Percentiles rank a stretch among this genome's conserved stretches.
Evolutionary conservation across 495 filamentous ascomycete genomes (phyloP).

Genomic region (Neurospora sp.): DNA sequence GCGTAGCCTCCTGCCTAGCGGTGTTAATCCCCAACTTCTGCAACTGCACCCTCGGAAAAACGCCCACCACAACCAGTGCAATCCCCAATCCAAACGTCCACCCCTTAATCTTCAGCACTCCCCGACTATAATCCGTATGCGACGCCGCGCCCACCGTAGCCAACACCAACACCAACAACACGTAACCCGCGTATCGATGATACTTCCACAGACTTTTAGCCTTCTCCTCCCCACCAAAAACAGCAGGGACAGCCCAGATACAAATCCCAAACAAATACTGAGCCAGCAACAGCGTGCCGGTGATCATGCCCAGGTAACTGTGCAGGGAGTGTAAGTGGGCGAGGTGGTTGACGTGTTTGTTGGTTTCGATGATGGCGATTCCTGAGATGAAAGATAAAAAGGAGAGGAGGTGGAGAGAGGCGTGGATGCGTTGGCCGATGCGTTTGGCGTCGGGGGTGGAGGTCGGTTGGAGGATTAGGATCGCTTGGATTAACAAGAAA

Average conservation of each 20-base stretch:
- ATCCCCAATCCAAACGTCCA: constrained; percentile 57
- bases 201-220: constrained; percentile 84
- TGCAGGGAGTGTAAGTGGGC: constrained; percentile 69
- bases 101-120: constrained; percentile 52
- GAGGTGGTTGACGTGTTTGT: constrained; percentile 54
- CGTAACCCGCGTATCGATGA: constrained; percentile 72
- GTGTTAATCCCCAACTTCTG: constrained; percentile 59
- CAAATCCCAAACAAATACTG: constrained; percentile 73
- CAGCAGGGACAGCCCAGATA: constrained; percentile 57
- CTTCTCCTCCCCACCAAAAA: constrained; percentile 69
- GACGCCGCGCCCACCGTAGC: constrained; percentile 66
- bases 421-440: constrained; percentile 60
- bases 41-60: constrained; percentile 70
- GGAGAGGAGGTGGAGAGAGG: constrained; percentile 52
- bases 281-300: constrained; percentile 56
- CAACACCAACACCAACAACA: constrained; percentile 56
- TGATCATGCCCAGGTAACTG: constrained; percentile 66
- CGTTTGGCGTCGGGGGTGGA: constrained; percentile 62
- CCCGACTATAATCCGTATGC: constrained; percentile 57
- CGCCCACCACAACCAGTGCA: constrained; percentile 53
- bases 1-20: neutral
- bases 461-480: constrained; percentile 84
- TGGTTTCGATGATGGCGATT: constrained; percentile 69
- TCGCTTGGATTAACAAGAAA: constrained; percentile 63
- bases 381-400: constrained; percentile 52